These are phyloP conservation scores for Fusarium vanettenii DNA, from an alignment of 2,329 filamentous ascomycete species.

Conservation along the genomic window DNA sequence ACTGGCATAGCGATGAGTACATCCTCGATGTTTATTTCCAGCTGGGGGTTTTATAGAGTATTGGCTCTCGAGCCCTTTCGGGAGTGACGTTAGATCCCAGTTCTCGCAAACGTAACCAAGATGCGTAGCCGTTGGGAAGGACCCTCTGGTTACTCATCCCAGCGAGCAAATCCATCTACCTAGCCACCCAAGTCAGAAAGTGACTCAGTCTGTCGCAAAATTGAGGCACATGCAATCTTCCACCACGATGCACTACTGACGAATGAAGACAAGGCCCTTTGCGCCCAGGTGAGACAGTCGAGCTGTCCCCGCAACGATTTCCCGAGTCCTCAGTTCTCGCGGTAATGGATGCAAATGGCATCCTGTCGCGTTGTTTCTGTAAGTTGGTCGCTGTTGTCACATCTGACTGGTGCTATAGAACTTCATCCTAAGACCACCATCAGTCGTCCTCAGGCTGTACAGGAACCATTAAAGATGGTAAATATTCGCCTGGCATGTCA, in stretches of 20 bases:
- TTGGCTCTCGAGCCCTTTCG: neutral
- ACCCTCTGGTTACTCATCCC: neutral
- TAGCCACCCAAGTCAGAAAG: neutral
- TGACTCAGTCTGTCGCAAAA: neutral
- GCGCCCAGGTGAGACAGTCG: neutral
- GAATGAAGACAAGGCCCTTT: neutral
- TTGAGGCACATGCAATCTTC: neutral
- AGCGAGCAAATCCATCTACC: neutral
- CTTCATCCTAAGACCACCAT: neutral
- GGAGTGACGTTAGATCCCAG: neutral
- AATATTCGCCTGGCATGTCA: neutral
- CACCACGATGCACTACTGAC: neutral
- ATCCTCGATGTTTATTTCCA: neutral
- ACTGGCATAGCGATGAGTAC: neutral
- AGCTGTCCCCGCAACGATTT: neutral
- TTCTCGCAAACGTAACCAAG: neutral
- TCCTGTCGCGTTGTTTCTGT: neutral
- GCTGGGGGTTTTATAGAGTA: neutral
- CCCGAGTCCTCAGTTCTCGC: neutral
- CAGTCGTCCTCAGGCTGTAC: neutral
- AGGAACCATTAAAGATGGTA: neutral
- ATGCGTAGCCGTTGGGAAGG: neutral
- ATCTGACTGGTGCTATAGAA: neutral
- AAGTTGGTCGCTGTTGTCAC: neutral
- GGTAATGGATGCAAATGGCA: neutral